Base-by-base conservation (phyloP, 306 rosid genomes). In the Rosa rugosa region DNA sequence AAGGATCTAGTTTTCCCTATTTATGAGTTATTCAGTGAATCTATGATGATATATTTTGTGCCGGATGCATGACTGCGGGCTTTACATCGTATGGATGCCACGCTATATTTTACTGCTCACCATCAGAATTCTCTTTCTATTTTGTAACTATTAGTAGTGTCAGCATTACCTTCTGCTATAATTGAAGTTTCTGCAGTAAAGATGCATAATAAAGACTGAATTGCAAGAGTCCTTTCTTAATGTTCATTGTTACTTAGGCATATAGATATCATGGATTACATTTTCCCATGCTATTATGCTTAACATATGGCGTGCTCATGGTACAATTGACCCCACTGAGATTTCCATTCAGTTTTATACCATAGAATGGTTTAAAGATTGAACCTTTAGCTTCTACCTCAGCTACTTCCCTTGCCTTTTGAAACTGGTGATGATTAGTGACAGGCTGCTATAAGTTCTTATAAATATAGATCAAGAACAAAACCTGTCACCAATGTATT, bases 121-220 rank as follows among this genome's bases (percentile, higher is more conserved):
- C 13, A 53, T 42, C 40, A 12, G 13, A 14, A 14, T 45, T 6
- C 18, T 62, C 17, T 31, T 17, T 72, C 23, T 51, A 34, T 34
- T 73, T 20, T 20, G 20, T 6, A 20, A 73, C 36, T 11, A 20
- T 53, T 12, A 53, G 62, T 50, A 31, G 45, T 41, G 12, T 36
- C 34, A 53, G 36, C 75, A 49, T 49, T 71, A 71, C 44, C 75
- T 49, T 10, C 45, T 47, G 62, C 8, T 71, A 36, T 7, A 68
- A 7, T 41, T 71, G 16, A 71, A 13, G 27, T 50, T 49, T 47
- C 4, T 49, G 3, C 62, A 1, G 16, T 71, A 47, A 23, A 14
- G 1, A 71, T 71, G 54, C 62, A 71, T 71, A 9, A 71, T 17
- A 27, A 47, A 72, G 34, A 51, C 18, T 50, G 20, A 53, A 36